phyloP scores from a whole-genome alignment of 345 rosid species.

The Pelargonium nanum region DNA sequence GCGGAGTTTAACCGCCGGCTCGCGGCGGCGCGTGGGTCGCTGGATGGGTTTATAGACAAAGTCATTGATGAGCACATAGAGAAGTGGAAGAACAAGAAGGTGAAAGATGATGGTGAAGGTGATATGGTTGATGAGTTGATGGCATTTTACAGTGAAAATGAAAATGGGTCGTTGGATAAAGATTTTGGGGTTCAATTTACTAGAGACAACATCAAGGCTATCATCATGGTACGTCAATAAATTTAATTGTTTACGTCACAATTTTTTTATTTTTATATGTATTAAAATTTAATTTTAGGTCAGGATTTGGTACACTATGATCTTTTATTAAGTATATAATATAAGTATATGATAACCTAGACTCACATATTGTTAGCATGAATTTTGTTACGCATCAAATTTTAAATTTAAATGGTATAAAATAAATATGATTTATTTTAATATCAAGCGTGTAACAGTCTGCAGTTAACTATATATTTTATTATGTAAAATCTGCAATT shows the following conservation, averaged over 20 bases:
- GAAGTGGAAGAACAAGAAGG: slow-evolving; percentile 17
- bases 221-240: slow-evolving; percentile 60
- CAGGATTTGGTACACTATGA: no score
- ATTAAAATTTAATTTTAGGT: not conserved
- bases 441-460: no score
- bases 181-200: slow-evolving; percentile 47
- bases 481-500: no score
- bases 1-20: slow-evolving; percentile 40
- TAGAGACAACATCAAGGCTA: slow-evolving; percentile 72
- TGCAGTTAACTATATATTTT: no score
- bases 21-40: slow-evolving; percentile 42
- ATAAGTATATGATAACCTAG: no score
- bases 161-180: slow-evolving; percentile 31
- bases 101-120: slow-evolving; percentile 17
- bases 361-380: no score
- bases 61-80: slow-evolving; percentile 65
- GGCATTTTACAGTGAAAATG: slow-evolving; percentile 43
- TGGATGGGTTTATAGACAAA: slow-evolving; percentile 62
- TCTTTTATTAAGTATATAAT: no score
- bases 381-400: no score
- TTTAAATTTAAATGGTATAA: no score
- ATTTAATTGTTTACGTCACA: not conserved
- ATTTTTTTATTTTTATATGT: not conserved
- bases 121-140: slow-evolving; percentile 90
- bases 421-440: no score